Evolutionary conservation across 306 rosid species (phyloP).

Genomic region (Astragalus membranaceus): DNA sequence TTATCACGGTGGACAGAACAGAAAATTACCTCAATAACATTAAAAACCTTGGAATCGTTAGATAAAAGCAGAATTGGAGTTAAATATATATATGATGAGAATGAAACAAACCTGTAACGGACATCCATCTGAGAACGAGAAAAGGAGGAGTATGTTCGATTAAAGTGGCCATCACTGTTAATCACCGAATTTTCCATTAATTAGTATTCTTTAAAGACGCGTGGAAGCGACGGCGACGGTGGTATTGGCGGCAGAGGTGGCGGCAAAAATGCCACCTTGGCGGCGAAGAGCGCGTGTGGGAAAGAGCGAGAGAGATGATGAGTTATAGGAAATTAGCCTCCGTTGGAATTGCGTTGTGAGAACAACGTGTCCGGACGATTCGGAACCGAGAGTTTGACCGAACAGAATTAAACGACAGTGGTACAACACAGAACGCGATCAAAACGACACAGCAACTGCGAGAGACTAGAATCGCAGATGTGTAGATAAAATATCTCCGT

Average conservation of each 20-base stretch:
- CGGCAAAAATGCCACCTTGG: slow-evolving; percentile 6
- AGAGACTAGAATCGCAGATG: not conserved
- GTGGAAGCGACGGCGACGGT: not conserved
- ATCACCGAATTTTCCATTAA: slow-evolving; percentile 39
- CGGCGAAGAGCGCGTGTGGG: not conserved
- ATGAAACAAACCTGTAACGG: slow-evolving; percentile 56
- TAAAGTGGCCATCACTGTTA: slow-evolving; percentile 28
- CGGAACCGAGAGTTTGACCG: not conserved
- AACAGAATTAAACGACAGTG: not conserved
- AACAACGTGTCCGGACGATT: slow-evolving; percentile 23
- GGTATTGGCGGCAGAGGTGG: not conserved
- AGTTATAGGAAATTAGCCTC: not conserved
- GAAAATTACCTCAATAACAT: not conserved
- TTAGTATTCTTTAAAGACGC: not conserved
- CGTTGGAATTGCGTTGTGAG: not conserved
- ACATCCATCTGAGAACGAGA: slow-evolving; percentile 71
- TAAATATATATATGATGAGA: not conserved
- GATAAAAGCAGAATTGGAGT: not conserved
- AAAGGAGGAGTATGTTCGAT: slow-evolving; percentile 24
- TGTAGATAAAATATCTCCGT: not conserved
- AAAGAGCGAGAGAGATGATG: not conserved
- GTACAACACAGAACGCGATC: not conserved
- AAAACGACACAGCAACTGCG: slow-evolving; percentile 19
- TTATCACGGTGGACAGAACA: not conserved
- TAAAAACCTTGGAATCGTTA: not conserved